Evolutionary conservation across 2,329 filamentous ascomycete genomes (phyloP), one percentile per base, ranked within the genome.

Genomic region (Rhexocercosporidium sp.): DNA sequence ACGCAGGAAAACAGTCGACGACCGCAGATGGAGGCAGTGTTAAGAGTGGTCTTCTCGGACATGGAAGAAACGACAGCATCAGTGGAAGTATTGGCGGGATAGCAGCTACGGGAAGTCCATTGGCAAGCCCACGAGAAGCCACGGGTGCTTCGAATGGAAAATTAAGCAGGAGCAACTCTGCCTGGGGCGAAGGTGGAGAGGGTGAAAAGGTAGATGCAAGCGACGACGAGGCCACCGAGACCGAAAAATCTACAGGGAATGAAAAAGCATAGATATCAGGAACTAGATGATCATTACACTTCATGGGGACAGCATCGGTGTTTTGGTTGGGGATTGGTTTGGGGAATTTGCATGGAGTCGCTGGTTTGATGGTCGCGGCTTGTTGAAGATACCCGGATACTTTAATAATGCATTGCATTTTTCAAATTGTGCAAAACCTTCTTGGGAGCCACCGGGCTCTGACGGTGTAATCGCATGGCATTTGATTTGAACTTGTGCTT

Each of bases 1-100:
- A 97, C 75, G 88, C 91, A 31, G 88, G 88, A 11, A 78, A 77
- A 63, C 79, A 82, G 67, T 79, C 80, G 51, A 78, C 83, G 59
- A 76, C 77, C 56, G 88, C 85, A 5, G 93, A 97, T 72, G 92
- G 87, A 0, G 88, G 89, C 11, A 97, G 93, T 75, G 82, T 96
- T 34, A 86, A 92, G 63, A 97, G 93, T 77, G 93, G 92, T 0
- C 81, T 91, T 0, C 78, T 92, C 3, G 92, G 92, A 0, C 94
- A 97, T 77, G 88, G 87, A 1, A 86, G 93, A 69, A 90, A 92
- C 59, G 93, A 97, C 77, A 97, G 94, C 79, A 88, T 95, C 64
- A 91, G 84, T 69, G 91, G 92, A 29, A 95, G 92, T 78, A 90
- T 94, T 70, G 87, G 85, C 7, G 86, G 85, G 9, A 75, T 85